phyloP scores from a whole-genome alignment of 305 asterid species.

The Rubia tinctorum region DNA sequence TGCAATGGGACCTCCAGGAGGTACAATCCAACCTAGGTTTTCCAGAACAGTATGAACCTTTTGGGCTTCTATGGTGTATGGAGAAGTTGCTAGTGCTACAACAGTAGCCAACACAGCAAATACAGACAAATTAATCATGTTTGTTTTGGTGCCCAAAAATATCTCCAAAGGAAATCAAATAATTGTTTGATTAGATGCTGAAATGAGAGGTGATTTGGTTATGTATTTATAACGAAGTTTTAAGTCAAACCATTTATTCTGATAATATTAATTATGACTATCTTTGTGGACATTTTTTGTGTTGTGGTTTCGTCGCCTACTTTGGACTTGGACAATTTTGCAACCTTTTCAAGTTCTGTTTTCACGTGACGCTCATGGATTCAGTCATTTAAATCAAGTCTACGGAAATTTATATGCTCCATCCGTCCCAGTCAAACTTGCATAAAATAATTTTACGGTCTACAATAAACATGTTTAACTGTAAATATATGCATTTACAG shows the following conservation, averaged over 20 bases:
- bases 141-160: background rate
- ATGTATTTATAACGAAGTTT: slow-evolving; percentile 5
- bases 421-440: too few species aligned
- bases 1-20: slow-evolving; percentile 17
- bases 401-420: too few species aligned
- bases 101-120: background rate
- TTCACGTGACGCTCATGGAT: background rate
- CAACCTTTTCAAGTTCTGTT: background rate
- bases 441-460: too few species aligned
- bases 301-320: background rate
- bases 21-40: slow-evolving; percentile 25
- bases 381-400: background rate
- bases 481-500: too few species aligned
- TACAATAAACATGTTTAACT: too few species aligned
- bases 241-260: background rate
- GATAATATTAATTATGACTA: background rate
- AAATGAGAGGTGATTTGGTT: background rate
- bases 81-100: slow-evolving; percentile 4
- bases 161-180: background rate
- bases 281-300: background rate
- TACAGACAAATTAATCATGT: background rate
- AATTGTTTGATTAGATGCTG: background rate
- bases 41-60: slow-evolving; percentile 36
- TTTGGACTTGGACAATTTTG: slow-evolving; percentile 7
- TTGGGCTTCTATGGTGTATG: slow-evolving; percentile 8